Evolutionary conservation across 2,329 filamentous ascomycete genomes (phyloP), one percentile per base, ranked within the genome.

Genomic region (Cladosporium sphaerospermum): DNA sequence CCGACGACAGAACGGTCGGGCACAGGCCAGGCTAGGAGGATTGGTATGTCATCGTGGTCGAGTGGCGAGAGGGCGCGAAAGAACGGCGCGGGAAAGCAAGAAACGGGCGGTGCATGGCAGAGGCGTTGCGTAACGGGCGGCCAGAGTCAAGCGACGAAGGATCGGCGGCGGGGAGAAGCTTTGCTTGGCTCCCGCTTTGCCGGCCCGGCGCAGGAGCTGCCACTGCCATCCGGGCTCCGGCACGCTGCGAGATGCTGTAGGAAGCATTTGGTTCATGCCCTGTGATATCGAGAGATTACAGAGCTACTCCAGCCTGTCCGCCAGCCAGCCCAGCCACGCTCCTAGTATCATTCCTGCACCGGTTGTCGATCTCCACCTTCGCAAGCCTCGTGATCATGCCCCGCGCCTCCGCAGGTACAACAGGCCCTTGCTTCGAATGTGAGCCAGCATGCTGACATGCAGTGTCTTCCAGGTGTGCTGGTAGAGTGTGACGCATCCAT

Each of bases 401-500:
- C 2, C 50, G 50, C 14, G 50, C 50, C 11, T 43, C 45, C 40
- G 42, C 50, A 53, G 50, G 50, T 53, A 39, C 36, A n/a, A 34
- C n/a, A 43, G 40, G 23, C 36, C n/a, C 8, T n/a, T 13, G n/a
- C 36, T 14, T 18, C 11, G 2, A 14, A n/a, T 8, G n/a, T 11
- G 13, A 39, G 6, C 36, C 19, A 14, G 16, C 42, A 5, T 11
- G 34, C 34, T 36, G 34, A 36, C 34, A 11, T 39, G 16, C 36
- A 14, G n/a, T 39, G 8, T 9, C 36, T 39, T 39, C 6, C 23
- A 78, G 87, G 87, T 57, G 84, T 88, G 28, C 78, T 92, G 59
- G 83, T 92, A 70, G 82, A 89, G 70, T 89, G 86, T 71, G 88
- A 92, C 67, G 85, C 88, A n/a, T 88, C 86, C 42, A 90, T 92